Percentiles rank a stretch among this genome's conserved stretches.
phyloP scores from a whole-genome alignment of 1,284 basidiomycete species.

The Phylloboletellus chloephorus region DNA sequence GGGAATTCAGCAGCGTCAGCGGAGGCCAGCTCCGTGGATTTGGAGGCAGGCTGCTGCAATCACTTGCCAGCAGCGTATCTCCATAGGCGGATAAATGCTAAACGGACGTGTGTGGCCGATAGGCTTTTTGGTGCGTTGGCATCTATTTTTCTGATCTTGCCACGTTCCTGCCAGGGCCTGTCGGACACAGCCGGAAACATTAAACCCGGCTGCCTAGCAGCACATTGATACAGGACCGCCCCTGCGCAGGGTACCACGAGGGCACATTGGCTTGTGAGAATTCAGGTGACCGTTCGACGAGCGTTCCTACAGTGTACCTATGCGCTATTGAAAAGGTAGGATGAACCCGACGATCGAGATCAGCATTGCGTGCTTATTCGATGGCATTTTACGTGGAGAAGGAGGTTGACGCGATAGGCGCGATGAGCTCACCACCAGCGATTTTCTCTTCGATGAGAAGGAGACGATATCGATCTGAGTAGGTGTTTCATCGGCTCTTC shows the following conservation, averaged over 20 bases:
- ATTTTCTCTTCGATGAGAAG: slow-evolving; percentile 19
- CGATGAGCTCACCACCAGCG: slow-evolving; percentile 6
- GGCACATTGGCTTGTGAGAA: slow-evolving; percentile 1
- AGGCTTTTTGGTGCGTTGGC: neutral
- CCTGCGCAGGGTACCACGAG: slow-evolving; percentile 1
- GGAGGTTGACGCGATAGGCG: slow-evolving; percentile 8
- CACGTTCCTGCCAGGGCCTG: neutral
- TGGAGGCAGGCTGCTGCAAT: neutral
- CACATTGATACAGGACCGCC: slow-evolving; percentile 3
- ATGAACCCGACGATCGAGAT: slow-evolving; percentile 15
- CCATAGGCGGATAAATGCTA: neutral
- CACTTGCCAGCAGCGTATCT: neutral
- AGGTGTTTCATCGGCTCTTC: slow-evolving; percentile 14
- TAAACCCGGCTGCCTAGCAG: slow-evolving; percentile 4
- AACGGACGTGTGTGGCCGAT: neutral
- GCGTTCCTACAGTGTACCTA: slow-evolving; percentile 15
- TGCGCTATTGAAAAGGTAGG: too few relatives aligned
- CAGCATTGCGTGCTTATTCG: slow-evolving; percentile 1
- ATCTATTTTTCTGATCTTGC: neutral
- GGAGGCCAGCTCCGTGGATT: neutral
- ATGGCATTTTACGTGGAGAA: slow-evolving; percentile 24
- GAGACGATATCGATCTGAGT: slow-evolving; percentile 15
- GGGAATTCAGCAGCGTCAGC: neutral
- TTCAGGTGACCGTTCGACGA: slow-evolving; percentile 1
- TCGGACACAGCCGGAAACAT: neutral